Evolutionary conservation across 305 asterid genomes (phyloP).

Genomic region (Plantago coronopus): DNA sequence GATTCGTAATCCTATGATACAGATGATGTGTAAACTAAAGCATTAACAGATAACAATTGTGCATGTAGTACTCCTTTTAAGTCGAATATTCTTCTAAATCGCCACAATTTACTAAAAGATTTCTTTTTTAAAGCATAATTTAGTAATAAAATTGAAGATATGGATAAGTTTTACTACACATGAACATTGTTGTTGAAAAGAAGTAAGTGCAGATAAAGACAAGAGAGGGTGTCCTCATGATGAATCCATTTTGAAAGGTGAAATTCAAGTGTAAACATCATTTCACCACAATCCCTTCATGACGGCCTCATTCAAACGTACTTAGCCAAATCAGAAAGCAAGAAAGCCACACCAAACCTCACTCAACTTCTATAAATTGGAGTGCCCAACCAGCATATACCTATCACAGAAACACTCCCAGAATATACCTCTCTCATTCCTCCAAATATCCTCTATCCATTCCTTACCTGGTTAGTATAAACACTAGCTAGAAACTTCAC

Average conservation of each 20-base stretch:
- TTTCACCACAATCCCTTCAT: constrained; percentile 31
- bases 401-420: not conserved
- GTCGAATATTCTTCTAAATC: too few relatives aligned
- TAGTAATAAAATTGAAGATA: too few relatives aligned
- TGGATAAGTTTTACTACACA: too few relatives aligned
- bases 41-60: too few relatives aligned
- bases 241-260: constrained; percentile 32
- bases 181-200: not conserved
- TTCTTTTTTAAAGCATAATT: too few relatives aligned
- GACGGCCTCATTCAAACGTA: constrained; percentile 9
- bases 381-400: not conserved
- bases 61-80: too few relatives aligned
- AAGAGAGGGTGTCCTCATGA: not conserved
- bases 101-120: too few relatives aligned
- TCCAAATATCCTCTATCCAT: not conserved
- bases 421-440: not conserved
- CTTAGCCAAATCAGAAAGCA: not conserved
- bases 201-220: constrained; percentile 32
- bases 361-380: constrained; percentile 16
- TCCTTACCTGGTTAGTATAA: too few relatives aligned
- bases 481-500: too few relatives aligned
- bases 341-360: not conserved
- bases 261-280: constrained; percentile 25
- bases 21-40: too few relatives aligned
- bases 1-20: too few relatives aligned